Evolutionary conservation across 2,329 filamentous ascomycete species (phyloP), one percentile per base, ranked within the genome.

Genomic region (Neonectria hederae): DNA sequence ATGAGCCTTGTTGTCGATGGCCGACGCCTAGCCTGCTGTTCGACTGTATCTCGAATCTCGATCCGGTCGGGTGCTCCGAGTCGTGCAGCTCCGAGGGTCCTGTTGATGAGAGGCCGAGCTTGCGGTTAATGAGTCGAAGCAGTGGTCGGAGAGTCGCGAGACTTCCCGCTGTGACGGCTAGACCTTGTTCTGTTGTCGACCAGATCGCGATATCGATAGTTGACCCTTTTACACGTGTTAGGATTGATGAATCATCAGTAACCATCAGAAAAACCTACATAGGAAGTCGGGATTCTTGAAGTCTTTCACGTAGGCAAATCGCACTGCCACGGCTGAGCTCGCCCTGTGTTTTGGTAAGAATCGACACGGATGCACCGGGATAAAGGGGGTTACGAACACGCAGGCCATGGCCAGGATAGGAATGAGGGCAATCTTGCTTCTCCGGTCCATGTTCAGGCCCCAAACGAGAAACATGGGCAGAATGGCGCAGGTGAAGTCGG

Each of bases 381-480:
- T 13, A 3, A 13, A 4, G 57, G 19, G 24, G 13, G 51, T 26
- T 30, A 77, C 77, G 65, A 73, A 80, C 82, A 83, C 71, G 69
- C 87, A 87, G 28, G 86, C 89, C 77, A 89, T 82, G 7, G 81
- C 81, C 54, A 90, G 76, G 48, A 90, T 81, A 6, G 80, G 79
- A 10, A 83, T 82, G 22, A 89, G 77, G 2, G 85, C 81, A 7
- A 82, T 32, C 70, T 88, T 89, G 2, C 82, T 84, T 59, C 78
- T 80, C 8, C 66, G 69, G 49, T 82, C 82, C 82, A 90, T 87
- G 59, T 88, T 82, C 28, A 89, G 73, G 26, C 82, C 80, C 78
- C 81, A 84, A 1, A 90, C 80, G 4, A 90, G 77, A 63, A 84
- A 83, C 9, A 85, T 80, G 0, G 85, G 86, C 4, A 88, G 72